Conservation (phyloP, 306 rosid species). For the Malus sylvestris region DNA sequence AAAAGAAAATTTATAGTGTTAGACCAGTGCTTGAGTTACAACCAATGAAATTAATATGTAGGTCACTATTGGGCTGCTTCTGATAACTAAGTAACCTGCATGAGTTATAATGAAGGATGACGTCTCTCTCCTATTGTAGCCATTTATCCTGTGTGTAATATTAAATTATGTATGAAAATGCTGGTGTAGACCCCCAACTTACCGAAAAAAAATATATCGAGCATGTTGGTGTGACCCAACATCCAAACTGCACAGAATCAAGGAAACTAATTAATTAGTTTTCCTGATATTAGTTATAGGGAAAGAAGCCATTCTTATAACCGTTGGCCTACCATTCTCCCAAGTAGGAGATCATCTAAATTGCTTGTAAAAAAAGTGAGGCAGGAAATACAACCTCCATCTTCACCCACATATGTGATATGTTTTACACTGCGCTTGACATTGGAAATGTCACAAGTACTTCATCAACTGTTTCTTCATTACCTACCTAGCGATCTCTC, state of each 20-base stretch:
- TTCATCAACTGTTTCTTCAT: constrained; percentile 45
- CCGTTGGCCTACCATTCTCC: constrained; percentile 61
- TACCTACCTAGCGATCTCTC: constrained; percentile 22
- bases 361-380: constrained; percentile 45
- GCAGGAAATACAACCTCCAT: constrained; percentile 15
- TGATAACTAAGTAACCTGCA: not conserved
- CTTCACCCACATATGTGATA: constrained; percentile 37
- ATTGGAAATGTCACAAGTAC: constrained; percentile 20
- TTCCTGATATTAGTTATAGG: not conserved
- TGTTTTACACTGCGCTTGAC: constrained; percentile 16
- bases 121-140: not conserved
- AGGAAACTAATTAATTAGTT: not conserved
- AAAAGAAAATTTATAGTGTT: no score
- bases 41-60: not conserved
- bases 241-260: not conserved
- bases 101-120: not conserved
- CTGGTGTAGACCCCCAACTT: not conserved
- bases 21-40: no score
- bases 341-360: constrained; percentile 20
- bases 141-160: not conserved
- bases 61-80: not conserved
- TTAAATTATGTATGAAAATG: not conserved
- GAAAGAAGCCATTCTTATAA: constrained; percentile 20
- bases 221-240: not conserved
- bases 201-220: not conserved